A percentile compares a stretch with the other conserved stretches of the same genome.
These are phyloP conservation scores for Candida chilensis DNA, from an alignment of 805 yeast genomes.

Conservation along the genomic window DNA sequence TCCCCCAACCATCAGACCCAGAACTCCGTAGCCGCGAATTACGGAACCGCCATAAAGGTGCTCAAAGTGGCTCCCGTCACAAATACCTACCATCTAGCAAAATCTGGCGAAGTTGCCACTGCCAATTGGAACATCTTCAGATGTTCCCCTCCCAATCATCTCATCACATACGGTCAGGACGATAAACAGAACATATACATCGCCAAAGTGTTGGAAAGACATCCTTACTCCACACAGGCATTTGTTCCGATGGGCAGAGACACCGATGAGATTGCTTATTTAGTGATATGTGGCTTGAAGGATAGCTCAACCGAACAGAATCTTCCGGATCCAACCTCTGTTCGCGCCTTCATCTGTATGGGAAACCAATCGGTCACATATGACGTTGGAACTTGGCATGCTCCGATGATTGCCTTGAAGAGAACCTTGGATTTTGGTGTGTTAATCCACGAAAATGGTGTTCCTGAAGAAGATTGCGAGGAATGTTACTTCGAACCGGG, in stretches of 20 bases:
- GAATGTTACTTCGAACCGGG: constrained; percentile 69
- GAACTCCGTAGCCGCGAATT: constrained; percentile 55
- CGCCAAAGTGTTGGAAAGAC: constrained; percentile 76
- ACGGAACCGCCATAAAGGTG: constrained; percentile 86
- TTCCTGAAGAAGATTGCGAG: constrained; percentile 71
- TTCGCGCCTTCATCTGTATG: constrained; percentile 63
- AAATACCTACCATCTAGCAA: constrained; percentile 38
- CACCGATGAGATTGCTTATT: constrained; percentile 39
- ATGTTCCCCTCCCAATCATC: constrained; percentile 67
- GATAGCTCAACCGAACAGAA: constrained; percentile 23
- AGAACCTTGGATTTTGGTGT: constrained; percentile 75
- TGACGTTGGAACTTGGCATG: constrained; percentile 86
- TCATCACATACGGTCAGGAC: constrained; percentile 19
- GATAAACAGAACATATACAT: constrained; percentile 20
- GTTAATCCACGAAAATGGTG: constrained; percentile 78
- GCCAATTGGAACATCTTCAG: constrained; percentile 81
- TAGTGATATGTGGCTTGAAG: constrained; percentile 73
- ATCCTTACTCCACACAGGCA: constrained; percentile 83
- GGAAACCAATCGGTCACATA: constrained; percentile 90
- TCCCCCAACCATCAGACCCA: constrained; percentile 69
- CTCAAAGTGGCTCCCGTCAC: constrained; percentile 62
- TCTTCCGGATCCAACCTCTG: constrained; percentile 52
- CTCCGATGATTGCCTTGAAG: constrained; percentile 87
- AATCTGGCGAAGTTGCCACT: constrained; percentile 36
- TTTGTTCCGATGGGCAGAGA: constrained; percentile 82